phyloP scores from a whole-genome alignment of 208 protist genomes.

The Wallacemonas sp. region DNA sequence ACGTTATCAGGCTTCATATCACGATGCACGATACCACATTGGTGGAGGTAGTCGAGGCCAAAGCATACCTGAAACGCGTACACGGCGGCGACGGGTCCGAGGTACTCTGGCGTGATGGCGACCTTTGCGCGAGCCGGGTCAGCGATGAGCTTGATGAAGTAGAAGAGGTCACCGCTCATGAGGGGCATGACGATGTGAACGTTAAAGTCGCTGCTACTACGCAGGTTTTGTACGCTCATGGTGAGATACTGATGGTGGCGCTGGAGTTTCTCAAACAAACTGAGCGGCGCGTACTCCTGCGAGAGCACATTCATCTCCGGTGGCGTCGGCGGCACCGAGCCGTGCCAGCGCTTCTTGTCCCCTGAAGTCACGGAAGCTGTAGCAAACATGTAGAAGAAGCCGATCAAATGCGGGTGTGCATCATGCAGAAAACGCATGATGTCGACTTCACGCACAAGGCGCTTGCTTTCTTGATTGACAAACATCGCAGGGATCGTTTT shows the following conservation, averaged over 20 bases:
- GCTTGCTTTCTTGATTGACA: constrained; percentile 91
- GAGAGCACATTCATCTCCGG: constrained; percentile 45
- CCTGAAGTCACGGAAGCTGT: constrained; percentile 42
- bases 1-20: constrained; percentile 98
- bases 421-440: constrained; percentile 95
- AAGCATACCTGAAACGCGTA: constrained; percentile 89
- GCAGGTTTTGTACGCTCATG: constrained; percentile 22
- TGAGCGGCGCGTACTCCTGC: constrained; percentile 31
- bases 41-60: constrained; percentile 89
- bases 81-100: constrained; percentile 60
- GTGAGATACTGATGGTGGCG: constrained; percentile 49
- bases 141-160: constrained; percentile 59
- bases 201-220: constrained; percentile 56
- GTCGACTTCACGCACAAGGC: constrained; percentile 95
- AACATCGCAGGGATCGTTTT: constrained; percentile 88
- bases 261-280: constrained; percentile 22
- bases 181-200: constrained; percentile 91
- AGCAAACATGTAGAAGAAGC: constrained; percentile 95
- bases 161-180: constrained; percentile 82
- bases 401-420: constrained; percentile 93
- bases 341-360: constrained; percentile 14
- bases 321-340: constrained; percentile 45
- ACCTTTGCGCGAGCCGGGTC: constrained; percentile 23
- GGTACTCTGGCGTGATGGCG: constrained; percentile 39
- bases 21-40: constrained; percentile 92